Evolutionary conservation across 176 grass and related monocot genomes (phyloP).

Genomic region (Oryza meyeriana): DNA sequence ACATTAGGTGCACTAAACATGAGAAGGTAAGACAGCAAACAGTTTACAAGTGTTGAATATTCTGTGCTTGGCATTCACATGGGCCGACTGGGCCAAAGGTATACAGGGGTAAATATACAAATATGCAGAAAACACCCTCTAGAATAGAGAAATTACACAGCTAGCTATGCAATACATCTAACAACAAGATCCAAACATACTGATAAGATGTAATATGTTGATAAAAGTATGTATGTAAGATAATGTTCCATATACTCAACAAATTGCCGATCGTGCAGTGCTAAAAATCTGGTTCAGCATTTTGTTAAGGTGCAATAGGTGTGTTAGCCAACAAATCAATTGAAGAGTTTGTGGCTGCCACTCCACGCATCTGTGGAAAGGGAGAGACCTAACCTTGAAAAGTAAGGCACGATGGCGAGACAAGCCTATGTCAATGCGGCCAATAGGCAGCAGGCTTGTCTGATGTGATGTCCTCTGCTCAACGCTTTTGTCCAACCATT

Average conservation of each 20-base stretch:
- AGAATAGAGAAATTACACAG: no score
- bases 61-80: no score
- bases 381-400: conserved; percentile 65
- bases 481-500: conserved; percentile 82
- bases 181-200: not conserved
- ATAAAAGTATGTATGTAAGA: not conserved
- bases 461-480: conserved; percentile 76
- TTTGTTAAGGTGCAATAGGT: not conserved
- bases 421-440: conserved; percentile 78
- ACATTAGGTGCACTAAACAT: conserved; percentile 20
- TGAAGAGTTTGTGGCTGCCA: conserved; percentile 8
- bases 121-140: no score
- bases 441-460: conserved; percentile 82
- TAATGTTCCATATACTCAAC: not conserved
- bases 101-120: no score
- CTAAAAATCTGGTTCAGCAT: not conserved
- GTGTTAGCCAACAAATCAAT: not conserved
- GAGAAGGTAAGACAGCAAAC: not conserved
- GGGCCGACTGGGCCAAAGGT: no score
- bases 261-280: not conserved
- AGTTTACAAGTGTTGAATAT: no score
- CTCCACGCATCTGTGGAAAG: not conserved
- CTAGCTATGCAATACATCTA: no score
- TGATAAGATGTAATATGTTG: not conserved
- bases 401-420: conserved; percentile 85